Evolutionary conservation across 306 rosid genomes (phyloP).

Genomic region (Mimosa bimucronata): DNA sequence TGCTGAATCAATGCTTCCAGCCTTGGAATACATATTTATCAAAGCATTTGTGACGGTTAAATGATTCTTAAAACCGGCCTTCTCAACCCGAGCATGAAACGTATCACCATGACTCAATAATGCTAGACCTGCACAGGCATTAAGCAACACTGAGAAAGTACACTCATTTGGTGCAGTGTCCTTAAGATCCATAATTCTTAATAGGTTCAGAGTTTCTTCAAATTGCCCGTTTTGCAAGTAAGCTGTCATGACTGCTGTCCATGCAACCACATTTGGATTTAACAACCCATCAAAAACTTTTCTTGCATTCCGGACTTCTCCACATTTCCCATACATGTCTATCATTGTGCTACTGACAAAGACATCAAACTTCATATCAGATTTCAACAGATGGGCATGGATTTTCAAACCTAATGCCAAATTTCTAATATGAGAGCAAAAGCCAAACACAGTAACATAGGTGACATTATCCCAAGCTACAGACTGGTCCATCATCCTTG

Average conservation of each 20-base stretch:
- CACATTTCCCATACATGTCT: slow-evolving; percentile 78
- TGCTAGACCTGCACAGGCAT: slow-evolving; percentile 67
- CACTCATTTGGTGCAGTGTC: slow-evolving; percentile 54
- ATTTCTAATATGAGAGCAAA: slow-evolving; percentile 56
- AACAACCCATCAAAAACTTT: slow-evolving; percentile 49
- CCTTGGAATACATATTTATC: slow-evolving; percentile 75
- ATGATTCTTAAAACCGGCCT: slow-evolving; percentile 58
- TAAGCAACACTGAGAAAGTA: slow-evolving; percentile 60
- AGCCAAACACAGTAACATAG: slow-evolving; percentile 54
- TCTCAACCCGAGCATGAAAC: slow-evolving; percentile 55
- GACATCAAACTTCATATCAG: slow-evolving; percentile 44
- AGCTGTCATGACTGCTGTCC: slow-evolving; percentile 71
- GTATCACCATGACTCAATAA: slow-evolving; percentile 57
- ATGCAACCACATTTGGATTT: slow-evolving; percentile 54
- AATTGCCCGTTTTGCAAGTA: slow-evolving; percentile 59
- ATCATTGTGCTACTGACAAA: slow-evolving; percentile 55
- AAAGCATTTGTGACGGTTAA: slow-evolving; percentile 59
- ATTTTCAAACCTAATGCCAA: slow-evolving; percentile 58
- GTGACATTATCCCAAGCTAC: slow-evolving; percentile 62
- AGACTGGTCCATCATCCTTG: slow-evolving; percentile 47
- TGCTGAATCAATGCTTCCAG: slow-evolving; percentile 65
- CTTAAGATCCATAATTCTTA: slow-evolving; percentile 51
- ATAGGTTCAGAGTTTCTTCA: slow-evolving; percentile 61
- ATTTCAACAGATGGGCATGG: slow-evolving; percentile 56
- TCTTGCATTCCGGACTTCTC: slow-evolving; percentile 47